Conservation (phyloP, 768 basidiomycete species). For the Termitomyces sp. region DNA sequence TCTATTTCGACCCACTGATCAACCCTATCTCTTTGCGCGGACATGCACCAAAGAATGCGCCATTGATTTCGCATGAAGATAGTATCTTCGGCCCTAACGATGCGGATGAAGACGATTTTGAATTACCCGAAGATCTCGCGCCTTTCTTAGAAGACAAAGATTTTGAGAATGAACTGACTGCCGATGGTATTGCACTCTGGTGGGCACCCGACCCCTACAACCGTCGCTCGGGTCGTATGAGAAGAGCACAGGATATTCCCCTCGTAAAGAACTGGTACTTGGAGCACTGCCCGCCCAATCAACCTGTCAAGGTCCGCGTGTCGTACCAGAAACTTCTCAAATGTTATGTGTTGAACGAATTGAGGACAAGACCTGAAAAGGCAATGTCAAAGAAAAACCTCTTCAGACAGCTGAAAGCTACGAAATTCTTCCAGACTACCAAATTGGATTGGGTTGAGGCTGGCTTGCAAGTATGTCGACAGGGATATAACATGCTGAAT, state of each 20-base stretch:
- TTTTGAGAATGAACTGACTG: conserved; percentile 86
- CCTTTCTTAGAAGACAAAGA: conserved; percentile 81
- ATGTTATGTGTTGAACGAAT: conserved; percentile 91
- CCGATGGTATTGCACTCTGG: conserved; percentile 96
- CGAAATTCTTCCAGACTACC: conserved; percentile 99
- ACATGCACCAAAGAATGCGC: conserved; percentile 74
- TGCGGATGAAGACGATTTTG: conserved; percentile 82
- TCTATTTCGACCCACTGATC: conserved; percentile 98
- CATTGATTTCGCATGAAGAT: conserved; percentile 86
- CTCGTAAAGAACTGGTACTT: conserved; percentile 98
- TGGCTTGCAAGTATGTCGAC: conserved; percentile 95
- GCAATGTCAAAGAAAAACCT: conserved; percentile 98
- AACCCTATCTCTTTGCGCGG: conserved; percentile 95
- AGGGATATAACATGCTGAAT: conserved; percentile 99
- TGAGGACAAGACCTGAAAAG: conserved; percentile 85
- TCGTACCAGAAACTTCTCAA: conserved; percentile 99
- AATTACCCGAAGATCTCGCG: conserved; percentile 68
- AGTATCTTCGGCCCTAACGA: conserved; percentile 86
- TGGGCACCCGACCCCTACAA: conserved; percentile 98
- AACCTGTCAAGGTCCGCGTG: conserved; percentile 96
- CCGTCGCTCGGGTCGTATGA: conserved; percentile 86
- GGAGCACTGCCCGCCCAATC: conserved; percentile 95
- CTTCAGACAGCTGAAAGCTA: conserved; percentile 94
- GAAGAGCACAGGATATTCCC: conserved; percentile 92
- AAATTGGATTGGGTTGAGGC: conserved; percentile 99